Percentiles rank a stretch among this genome's conserved stretches.
Evolutionary conservation across 140 eudicot species (phyloP).

Genomic region (Oenanthe javanica): DNA sequence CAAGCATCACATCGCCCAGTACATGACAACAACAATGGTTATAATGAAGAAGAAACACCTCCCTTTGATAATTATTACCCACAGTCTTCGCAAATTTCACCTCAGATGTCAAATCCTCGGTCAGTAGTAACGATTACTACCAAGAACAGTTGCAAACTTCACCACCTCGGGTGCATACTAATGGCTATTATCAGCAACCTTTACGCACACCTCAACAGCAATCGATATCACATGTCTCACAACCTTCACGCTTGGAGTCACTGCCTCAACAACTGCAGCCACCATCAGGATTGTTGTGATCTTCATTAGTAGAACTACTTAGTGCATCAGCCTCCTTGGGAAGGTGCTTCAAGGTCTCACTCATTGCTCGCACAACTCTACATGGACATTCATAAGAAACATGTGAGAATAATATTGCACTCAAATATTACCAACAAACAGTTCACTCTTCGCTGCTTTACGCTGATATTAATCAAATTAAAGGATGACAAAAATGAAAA

Average conservation of each 20-base stretch:
- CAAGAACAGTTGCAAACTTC: neutral
- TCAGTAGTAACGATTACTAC: neutral
- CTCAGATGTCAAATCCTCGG: no score
- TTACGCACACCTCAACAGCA: neutral
- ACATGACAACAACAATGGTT: neutral
- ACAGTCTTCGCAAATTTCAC: no score
- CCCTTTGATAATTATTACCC: no score
- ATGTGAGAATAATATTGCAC: neutral
- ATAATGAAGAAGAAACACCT: neutral
- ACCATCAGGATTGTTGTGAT: no score
- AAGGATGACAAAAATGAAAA: neutral
- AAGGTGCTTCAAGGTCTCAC: slow-evolving; percentile 62
- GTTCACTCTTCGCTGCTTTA: neutral
- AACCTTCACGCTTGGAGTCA: neutral
- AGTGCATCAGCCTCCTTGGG: slow-evolving; percentile 38
- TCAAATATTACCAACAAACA: neutral
- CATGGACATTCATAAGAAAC: slow-evolving; percentile 10
- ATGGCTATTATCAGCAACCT: slow-evolving; percentile 3
- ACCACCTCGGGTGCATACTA: neutral
- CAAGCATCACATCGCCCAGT: neutral
- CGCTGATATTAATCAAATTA: neutral
- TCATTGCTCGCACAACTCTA: slow-evolving; percentile 91
- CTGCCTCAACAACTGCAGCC: neutral
- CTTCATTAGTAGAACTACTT: no score
- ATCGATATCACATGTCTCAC: neutral